Base-by-base conservation (phyloP, 176 grass and related monocot species). In the Triticum urartu region DNA sequence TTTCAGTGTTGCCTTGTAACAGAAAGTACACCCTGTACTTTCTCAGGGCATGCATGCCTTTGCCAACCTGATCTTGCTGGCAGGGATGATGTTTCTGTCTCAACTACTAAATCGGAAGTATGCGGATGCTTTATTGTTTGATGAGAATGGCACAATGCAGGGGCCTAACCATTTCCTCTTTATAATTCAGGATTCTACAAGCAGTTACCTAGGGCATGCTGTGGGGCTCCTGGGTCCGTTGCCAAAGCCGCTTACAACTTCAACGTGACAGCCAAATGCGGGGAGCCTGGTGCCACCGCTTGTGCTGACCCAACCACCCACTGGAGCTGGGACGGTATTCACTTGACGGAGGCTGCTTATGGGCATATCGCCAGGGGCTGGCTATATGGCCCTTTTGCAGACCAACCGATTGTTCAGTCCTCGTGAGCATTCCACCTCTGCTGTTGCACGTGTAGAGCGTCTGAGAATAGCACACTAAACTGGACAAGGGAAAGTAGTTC, bases 281-380 rank as follows among this genome's bases (percentile, higher is more conserved):
- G 87, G 7, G 80, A 87, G 68, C 68, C 87, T 39, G 87, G 91
- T 58, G 83, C 91, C 21, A 89, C 79, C 6, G 91, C 81, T 0
- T 89, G 91, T 38, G 54, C n/a, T 38, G 87, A 92, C 3, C 91
- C 91, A 0, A 18, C 91, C 28, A 88, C 82, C 66, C 83, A 93
- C 6, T 89, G 87, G 86, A 88, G 78, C 80, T 93, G 91, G 91
- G 91, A 93, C 21, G 91, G 91, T 24, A 91, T 93, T 83, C 91
- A 93, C 86, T 74, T 93, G 83, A 93, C 91, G 5, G 91, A 93
- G 64, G 88, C 88, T 80, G 91, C 88, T 64, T 93, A 86, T 39
- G 18, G 83, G 28, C 86, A 90, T 72, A 90, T 93, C 9, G 91
- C 91, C 48, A 88, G 75, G 82, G 91, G 91, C 35, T 93, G 91